Percentiles rank a stretch among this genome's conserved stretches.
Conservation (phyloP, 2,329 filamentous ascomycete genomes). For the Hymenoscyphus occultus region DNA sequence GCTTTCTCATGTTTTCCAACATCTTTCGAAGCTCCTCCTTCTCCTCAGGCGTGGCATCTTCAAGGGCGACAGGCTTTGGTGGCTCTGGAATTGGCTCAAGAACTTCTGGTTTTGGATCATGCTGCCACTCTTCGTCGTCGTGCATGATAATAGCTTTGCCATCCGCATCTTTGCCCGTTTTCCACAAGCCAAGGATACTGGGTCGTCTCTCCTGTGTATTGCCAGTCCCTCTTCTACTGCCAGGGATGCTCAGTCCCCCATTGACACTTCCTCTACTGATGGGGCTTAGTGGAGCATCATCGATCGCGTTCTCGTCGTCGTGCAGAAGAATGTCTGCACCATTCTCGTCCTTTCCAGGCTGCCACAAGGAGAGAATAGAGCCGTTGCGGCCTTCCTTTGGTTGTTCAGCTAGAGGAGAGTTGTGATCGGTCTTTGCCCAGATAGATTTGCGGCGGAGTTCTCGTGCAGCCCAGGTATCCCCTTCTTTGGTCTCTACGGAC, state of each 20-base stretch:
- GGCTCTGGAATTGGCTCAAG: not conserved
- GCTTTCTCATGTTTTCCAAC: not conserved
- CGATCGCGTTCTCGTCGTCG: slow-evolving; percentile 10
- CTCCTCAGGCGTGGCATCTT: not conserved
- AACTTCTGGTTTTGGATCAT: not conserved
- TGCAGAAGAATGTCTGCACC: slow-evolving; percentile 11
- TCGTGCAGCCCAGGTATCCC: slow-evolving; percentile 13
- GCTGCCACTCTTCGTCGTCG: slow-evolving; percentile 14
- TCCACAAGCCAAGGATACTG: slow-evolving; percentile 15
- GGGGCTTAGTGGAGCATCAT: not conserved
- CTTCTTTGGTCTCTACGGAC: slow-evolving; percentile 10
- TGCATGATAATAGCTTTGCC: slow-evolving; percentile 10
- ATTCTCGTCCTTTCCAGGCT: slow-evolving; percentile 9
- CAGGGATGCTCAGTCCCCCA: not conserved
- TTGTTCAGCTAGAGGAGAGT: slow-evolving; percentile 4
- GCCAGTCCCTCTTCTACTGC: slow-evolving; percentile 1
- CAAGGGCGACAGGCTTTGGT: not conserved
- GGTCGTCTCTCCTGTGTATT: slow-evolving; percentile 10
- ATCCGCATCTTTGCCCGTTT: slow-evolving; percentile 8
- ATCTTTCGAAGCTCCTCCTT: not conserved
- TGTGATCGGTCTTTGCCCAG: slow-evolving; percentile 12
- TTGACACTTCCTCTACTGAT: not conserved
- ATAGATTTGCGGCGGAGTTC: slow-evolving; percentile 9
- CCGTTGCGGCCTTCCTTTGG: slow-evolving; percentile 8
- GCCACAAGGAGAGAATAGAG: slow-evolving; percentile 12